A percentile compares a stretch with the other conserved stretches of the same genome.
These are phyloP conservation scores for Colletotrichum liaoningense DNA, from an alignment of 2,329 filamentous ascomycete genomes.

Conservation along the genomic window DNA sequence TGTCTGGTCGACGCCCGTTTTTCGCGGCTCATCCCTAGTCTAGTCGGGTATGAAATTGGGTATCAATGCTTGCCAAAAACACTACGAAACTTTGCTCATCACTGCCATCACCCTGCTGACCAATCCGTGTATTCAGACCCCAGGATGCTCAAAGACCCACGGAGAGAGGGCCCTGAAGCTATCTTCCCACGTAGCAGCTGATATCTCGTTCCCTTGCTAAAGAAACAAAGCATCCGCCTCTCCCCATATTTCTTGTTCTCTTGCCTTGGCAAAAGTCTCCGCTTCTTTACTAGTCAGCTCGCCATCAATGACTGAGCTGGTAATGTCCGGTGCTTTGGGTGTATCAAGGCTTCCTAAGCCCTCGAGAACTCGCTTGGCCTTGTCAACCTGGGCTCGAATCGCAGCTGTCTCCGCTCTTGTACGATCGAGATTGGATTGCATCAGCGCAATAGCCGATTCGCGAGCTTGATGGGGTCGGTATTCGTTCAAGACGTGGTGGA, in stretches of 20 bases:
- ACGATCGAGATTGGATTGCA: slow-evolving; percentile 84
- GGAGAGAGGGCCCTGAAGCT: neutral
- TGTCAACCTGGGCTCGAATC: slow-evolving; percentile 74
- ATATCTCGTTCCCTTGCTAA: slow-evolving; percentile 36
- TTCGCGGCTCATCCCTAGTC: neutral
- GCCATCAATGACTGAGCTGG: neutral
- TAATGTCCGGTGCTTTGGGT: slow-evolving; percentile 24
- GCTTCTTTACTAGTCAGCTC: slow-evolving; percentile 10
- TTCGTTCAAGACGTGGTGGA: slow-evolving; percentile 93
- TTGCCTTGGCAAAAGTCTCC: neutral
- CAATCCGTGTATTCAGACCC: neutral
- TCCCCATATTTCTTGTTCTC: slow-evolving; percentile 52
- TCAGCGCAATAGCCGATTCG: slow-evolving; percentile 86
- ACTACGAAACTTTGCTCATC: neutral
- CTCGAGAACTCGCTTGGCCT: slow-evolving; percentile 79
- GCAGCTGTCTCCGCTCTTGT: slow-evolving; percentile 79
- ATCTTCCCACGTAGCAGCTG: neutral
- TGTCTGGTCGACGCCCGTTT: neutral
- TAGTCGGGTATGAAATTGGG: neutral
- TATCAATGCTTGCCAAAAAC: neutral
- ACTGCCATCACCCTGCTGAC: neutral
- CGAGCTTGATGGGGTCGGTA: slow-evolving; percentile 94
- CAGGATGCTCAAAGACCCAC: too few relatives aligned
- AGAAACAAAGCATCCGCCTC: slow-evolving; percentile 54
- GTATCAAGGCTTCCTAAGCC: slow-evolving; percentile 69